Evolutionary conservation across 768 basidiomycete genomes (phyloP), one percentile per base, ranked within the genome.

Genomic region (Serendipita sp.): DNA sequence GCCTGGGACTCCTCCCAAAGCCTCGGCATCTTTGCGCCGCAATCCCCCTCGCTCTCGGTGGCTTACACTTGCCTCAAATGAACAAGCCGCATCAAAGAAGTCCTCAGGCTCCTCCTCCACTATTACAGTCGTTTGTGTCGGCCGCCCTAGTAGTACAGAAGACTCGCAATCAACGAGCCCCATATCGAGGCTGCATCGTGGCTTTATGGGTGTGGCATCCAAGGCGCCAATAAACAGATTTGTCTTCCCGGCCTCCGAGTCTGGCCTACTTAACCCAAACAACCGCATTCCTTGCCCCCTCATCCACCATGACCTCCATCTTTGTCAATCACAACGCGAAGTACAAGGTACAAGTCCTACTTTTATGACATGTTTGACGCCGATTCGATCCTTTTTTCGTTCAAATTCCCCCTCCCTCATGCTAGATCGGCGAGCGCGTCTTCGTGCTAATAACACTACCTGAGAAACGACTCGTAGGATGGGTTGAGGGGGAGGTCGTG

Each of bases 381-480:
- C 45, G n/a, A 48, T 28, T 7, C 26, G 26, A 28, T 20, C 20
- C 9, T 48, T n/a, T n/a, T 48, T 48, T 28, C 9, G n/a, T 20
- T 48, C 45, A 48, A 5, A 20, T 5, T 20, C 33, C 9, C 4
- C 26, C 24, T 33, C 30, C 53, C 30, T 24, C 17, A 11, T 24
- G 11, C 24, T n/a, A 58, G 53, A 11, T 58, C 31, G 53, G 33
- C 20, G 53, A 58, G 53, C 24, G 24, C 53, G 53, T 58, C 30
- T 58, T 24, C 33, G 53, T 58, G 24, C 53, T 58, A 24, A 58
- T 58, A 22, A 58, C 53, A 31, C 53, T 58, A n/a, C 53, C 53
- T 24, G 53, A 58, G 26, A 22, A 34, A 33, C 24, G 31, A 30
- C 53, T 4, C 33, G 53, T 24, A 31, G 53, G 5, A 24, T 58